Evolutionary conservation across 2,329 filamentous ascomycete species (phyloP).

Genomic region (Ceratocystis ficicola): DNA sequence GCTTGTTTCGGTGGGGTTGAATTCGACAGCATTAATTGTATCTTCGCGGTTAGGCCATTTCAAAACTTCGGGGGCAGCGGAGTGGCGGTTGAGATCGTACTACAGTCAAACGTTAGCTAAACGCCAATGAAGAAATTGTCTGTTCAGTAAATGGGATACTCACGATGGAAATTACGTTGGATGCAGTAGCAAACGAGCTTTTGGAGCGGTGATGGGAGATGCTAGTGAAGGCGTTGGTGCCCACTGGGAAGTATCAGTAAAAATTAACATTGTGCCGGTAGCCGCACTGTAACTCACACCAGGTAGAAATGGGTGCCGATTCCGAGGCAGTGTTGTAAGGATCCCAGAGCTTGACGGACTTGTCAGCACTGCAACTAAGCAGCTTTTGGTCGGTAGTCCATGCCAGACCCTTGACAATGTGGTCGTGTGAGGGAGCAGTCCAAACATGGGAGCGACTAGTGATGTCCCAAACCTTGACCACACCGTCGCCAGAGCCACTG

Average conservation of each 20-base stretch:
- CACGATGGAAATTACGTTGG: slow-evolving; percentile 60
- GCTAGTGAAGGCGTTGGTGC: slow-evolving; percentile 68
- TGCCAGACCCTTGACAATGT: slow-evolving; percentile 79
- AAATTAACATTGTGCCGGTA: background rate
- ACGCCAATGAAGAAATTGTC: background rate
- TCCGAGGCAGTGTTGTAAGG: slow-evolving; percentile 63
- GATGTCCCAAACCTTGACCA: slow-evolving; percentile 86
- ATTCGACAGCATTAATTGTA: slow-evolving; percentile 76
- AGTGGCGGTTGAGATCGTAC: slow-evolving; percentile 74
- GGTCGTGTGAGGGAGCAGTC: slow-evolving; percentile 75
- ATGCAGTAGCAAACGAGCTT: slow-evolving; percentile 68
- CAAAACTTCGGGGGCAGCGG: slow-evolving; percentile 68
- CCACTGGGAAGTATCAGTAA: slow-evolving; percentile 34
- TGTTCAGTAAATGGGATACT: background rate
- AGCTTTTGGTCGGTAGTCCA: slow-evolving; percentile 82
- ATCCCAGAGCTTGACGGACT: slow-evolving; percentile 81
- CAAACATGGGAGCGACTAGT: slow-evolving; percentile 60
- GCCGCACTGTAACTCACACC: slow-evolving; percentile 32
- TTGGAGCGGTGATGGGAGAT: slow-evolving; percentile 70
- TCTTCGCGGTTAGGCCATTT: slow-evolving; percentile 81
- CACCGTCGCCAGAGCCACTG: slow-evolving; percentile 78
- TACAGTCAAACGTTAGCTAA: background rate
- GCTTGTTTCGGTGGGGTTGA: slow-evolving; percentile 90
- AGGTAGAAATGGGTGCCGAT: slow-evolving; percentile 66
- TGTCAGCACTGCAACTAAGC: slow-evolving; percentile 75